Base-by-base conservation (phyloP, 202 grass and related monocot species). In the Digitaria exilis region DNA sequence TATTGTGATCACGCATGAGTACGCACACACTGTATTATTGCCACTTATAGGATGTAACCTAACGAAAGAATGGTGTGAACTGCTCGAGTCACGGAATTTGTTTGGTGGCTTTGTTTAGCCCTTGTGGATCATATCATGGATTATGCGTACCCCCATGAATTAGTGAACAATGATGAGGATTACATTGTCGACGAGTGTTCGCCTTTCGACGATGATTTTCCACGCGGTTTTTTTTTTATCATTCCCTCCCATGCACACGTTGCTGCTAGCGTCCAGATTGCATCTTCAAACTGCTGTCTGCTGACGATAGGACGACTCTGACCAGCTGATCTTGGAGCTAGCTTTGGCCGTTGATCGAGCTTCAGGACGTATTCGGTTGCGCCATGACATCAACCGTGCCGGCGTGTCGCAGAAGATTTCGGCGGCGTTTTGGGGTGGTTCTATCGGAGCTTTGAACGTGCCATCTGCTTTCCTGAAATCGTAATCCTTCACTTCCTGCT, bases 151-250 rank as follows among this genome's bases (percentile, higher is more conserved):
- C 9, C 57, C 58, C 18, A 19, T 31, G 50, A 28, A 65, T 12
- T 22, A 54, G n/a, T 44, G 75, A 80, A 43, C 69, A 51, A 79
- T 54, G 51, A 84, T 84, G 59, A 61, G 52, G 43, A 73, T 72
- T 29, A 30, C 19, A 46, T 22, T n/a, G 49, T 80, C 68, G 51
- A 19, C 18, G 75, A 60, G 50, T 22, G 30, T 24, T 35, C 30
- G 0, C 28, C 44, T 28, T 12, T 14, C 31, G n/a, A 2, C 11
- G 31, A 28, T 78, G 71, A 62, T 69, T 63, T 78, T 18, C 12
- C 25, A 28, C 19, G 3, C 43, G 3, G 16, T 64, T 44, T 34
- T 44, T 22, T 51, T 62, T 70, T 54, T 78, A 26, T 69, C 55
- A 19, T 24, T 16, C 72, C 42, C 31, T 35, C 25, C 65, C 86